A percentile compares a stretch with the other conserved stretches of the same genome.
Conservation (phyloP, 495 filamentous ascomycete species). For the Hyphodiscus hymeniophilus region DNA sequence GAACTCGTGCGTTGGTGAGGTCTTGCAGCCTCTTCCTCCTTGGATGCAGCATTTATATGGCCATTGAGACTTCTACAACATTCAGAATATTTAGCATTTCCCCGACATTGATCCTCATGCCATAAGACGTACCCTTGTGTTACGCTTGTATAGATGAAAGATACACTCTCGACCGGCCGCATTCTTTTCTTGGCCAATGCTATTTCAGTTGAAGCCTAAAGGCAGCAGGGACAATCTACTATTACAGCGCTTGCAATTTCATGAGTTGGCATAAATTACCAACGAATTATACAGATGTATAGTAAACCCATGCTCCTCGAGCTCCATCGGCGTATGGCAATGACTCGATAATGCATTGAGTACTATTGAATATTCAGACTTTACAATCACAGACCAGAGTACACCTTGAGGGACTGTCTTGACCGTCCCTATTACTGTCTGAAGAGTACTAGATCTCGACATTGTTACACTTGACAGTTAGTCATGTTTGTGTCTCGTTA, state of each 20-base stretch:
- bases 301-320: conserved; percentile 10
- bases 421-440: not conserved
- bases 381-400: conserved; percentile 1
- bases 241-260: conserved; percentile 12
- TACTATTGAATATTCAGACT: not conserved
- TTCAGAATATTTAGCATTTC: conserved; percentile 9
- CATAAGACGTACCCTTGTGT: conserved; percentile 12
- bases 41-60: conserved; percentile 17
- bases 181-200: conserved; percentile 8
- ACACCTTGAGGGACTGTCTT: not conserved
- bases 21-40: conserved; percentile 8
- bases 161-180: conserved; percentile 6
- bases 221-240: conserved; percentile 4
- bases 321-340: conserved; percentile 10
- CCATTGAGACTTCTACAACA: conserved; percentile 11
- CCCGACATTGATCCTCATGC: not conserved
- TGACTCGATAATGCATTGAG: conserved; percentile 5
- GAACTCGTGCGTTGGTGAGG: conserved; percentile 15
- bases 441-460: not conserved
- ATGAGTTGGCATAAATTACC: conserved; percentile 8
- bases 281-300: conserved; percentile 7
- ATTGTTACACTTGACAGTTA: not conserved
- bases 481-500: not conserved
- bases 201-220: not conserved
- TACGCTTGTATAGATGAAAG: conserved; percentile 15